phyloP scores from a whole-genome alignment of 176 grass and related monocot genomes.

The Carex scoparia region DNA sequence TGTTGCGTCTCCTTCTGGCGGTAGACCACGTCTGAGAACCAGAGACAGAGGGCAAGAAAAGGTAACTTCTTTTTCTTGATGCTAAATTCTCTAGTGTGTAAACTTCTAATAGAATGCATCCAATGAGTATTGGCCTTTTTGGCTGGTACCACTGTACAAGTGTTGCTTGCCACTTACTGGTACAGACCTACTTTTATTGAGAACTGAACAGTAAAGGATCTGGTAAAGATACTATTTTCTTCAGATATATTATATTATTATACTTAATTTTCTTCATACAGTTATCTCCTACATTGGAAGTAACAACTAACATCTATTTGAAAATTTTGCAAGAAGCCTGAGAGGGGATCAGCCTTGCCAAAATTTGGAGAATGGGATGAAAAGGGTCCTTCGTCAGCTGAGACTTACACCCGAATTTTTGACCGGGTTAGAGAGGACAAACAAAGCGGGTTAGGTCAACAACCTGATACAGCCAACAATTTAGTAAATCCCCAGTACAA shows the following conservation, averaged over 20 bases:
- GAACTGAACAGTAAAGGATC: neutral
- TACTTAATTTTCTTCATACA: neutral
- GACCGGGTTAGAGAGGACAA: slow-evolving; percentile 75
- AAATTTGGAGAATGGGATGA: slow-evolving; percentile 96
- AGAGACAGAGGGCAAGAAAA: slow-evolving; percentile 50
- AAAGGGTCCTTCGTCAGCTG: slow-evolving; percentile 69
- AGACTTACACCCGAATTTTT: slow-evolving; percentile 84
- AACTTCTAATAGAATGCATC: neutral
- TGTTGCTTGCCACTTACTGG: neutral
- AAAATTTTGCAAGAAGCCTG: slow-evolving; percentile 38
- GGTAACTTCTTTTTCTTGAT: slow-evolving; percentile 27
- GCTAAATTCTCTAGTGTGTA: neutral
- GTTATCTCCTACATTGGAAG: neutral
- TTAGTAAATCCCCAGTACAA: slow-evolving; percentile 30
- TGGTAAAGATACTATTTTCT: neutral
- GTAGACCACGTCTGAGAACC: slow-evolving; percentile 41
- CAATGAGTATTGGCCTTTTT: neutral
- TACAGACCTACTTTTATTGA: neutral
- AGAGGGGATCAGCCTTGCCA: slow-evolving; percentile 66
- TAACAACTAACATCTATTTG: neutral
- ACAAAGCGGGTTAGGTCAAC: slow-evolving; percentile 32
- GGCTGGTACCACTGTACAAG: neutral
- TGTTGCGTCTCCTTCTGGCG: slow-evolving; percentile 48
- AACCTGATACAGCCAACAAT: slow-evolving; percentile 23
- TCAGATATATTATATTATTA: neutral